phyloP scores from a whole-genome alignment of 2,329 filamentous ascomycete genomes.

The Pseudopithomyces maydicus region DNA sequence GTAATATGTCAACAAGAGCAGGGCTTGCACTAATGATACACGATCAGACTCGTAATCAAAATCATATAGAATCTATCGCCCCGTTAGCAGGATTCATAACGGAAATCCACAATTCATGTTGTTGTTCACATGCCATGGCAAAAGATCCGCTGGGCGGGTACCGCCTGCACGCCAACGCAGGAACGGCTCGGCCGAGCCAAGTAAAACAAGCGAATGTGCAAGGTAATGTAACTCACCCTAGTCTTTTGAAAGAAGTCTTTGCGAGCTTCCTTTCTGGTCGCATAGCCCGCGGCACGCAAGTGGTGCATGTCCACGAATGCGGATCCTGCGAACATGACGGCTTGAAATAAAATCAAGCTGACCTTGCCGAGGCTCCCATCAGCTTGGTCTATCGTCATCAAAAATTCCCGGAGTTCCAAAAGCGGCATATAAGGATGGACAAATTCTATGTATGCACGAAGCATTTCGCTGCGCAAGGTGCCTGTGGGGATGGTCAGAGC shows the following conservation, averaged over 20 bases:
- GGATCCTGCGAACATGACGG: slow-evolving; percentile 91
- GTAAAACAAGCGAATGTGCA: slow-evolving; percentile 1
- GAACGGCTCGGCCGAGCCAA: slow-evolving; percentile 11
- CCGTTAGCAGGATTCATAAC: slow-evolving; percentile 15
- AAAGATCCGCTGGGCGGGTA: not conserved
- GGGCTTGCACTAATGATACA: slow-evolving; percentile 83
- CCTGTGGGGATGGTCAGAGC: slow-evolving; percentile 76
- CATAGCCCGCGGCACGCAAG: slow-evolving; percentile 77
- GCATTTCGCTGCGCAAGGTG: slow-evolving; percentile 75
- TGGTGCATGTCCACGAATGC: slow-evolving; percentile 84
- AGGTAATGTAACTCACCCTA: slow-evolving; percentile 63
- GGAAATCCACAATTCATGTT: not conserved
- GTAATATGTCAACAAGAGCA: slow-evolving; percentile 95
- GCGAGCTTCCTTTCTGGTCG: slow-evolving; percentile 77
- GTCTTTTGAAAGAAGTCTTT: slow-evolving; percentile 90
- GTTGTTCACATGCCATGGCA: slow-evolving; percentile 4
- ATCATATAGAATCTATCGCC: slow-evolving; percentile 77
- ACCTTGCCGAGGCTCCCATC: slow-evolving; percentile 74
- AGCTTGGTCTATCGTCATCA: slow-evolving; percentile 64
- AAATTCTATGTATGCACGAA: slow-evolving; percentile 84
- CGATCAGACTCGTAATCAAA: slow-evolving; percentile 94
- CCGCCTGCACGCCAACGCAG: not conserved
- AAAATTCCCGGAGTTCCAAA: slow-evolving; percentile 68
- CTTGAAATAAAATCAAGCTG: slow-evolving; percentile 88
- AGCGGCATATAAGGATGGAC: slow-evolving; percentile 95